phyloP scores from a whole-genome alignment of 306 rosid species.

The Prunus davidiana region DNA sequence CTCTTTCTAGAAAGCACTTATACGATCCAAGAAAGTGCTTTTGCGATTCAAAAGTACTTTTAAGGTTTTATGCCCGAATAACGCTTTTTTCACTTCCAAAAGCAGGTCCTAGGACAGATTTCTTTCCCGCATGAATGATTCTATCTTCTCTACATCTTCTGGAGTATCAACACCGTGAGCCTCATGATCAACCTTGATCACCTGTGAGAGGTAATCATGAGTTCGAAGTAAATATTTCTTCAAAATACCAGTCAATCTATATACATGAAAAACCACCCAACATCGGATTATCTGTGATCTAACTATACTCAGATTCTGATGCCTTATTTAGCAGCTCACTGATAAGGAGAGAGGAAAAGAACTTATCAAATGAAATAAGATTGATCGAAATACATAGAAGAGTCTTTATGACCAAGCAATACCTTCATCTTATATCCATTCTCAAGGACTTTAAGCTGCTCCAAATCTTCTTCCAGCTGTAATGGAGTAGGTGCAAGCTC shows the following conservation, averaged over 20 bases:
- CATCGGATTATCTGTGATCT: too few relatives aligned
- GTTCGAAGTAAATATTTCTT: not conserved
- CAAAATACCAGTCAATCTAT: not conserved
- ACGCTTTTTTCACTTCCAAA: too few relatives aligned
- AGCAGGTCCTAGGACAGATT: slow-evolving; percentile 44
- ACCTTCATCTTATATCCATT: slow-evolving; percentile 91
- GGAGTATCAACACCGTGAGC: slow-evolving; percentile 83
- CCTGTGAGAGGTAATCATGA: slow-evolving; percentile 32
- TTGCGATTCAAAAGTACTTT: too few relatives aligned
- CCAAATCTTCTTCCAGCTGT: slow-evolving; percentile 83
- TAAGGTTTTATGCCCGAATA: too few relatives aligned
- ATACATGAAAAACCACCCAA: too few relatives aligned
- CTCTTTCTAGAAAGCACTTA: too few relatives aligned
- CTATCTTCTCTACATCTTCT: slow-evolving; percentile 67
- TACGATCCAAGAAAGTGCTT: too few relatives aligned
- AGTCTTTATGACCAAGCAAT: not conserved
- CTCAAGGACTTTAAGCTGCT: slow-evolving; percentile 85
- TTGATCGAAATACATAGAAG: too few relatives aligned
- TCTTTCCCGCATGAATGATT: slow-evolving; percentile 57
- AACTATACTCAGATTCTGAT: too few relatives aligned
- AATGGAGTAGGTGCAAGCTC: slow-evolving; percentile 63
- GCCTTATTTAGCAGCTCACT: too few relatives aligned
- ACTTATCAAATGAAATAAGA: too few relatives aligned
- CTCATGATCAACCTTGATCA: slow-evolving; percentile 75
- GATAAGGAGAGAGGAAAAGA: too few relatives aligned